These are phyloP conservation scores for Leccinum solheimii DNA, from an alignment of 1,284 basidiomycete species.

Conservation along the genomic window DNA sequence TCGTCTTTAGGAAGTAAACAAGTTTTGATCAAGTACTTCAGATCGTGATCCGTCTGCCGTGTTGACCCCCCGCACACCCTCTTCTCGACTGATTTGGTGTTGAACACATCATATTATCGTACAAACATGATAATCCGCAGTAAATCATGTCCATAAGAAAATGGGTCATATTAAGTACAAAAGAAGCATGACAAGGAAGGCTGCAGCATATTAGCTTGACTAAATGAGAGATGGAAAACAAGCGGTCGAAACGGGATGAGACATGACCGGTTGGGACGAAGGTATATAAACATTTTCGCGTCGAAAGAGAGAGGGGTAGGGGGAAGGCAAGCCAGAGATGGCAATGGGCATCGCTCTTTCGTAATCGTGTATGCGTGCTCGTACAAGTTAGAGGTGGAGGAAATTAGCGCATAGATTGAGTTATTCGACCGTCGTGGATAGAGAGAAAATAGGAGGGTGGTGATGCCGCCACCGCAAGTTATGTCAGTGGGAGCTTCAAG, in stretches of 20 bases:
- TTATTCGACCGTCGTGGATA: background rate
- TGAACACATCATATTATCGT: background rate
- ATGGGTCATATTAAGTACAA: background rate
- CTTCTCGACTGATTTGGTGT: background rate
- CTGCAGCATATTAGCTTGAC: slow-evolving; percentile 1
- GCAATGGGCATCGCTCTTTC: background rate
- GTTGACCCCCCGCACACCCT: background rate
- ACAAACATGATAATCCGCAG: background rate
- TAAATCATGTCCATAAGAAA: background rate
- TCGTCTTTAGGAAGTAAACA: background rate
- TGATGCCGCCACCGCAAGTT: slow-evolving; percentile 9
- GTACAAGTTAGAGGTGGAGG: background rate
- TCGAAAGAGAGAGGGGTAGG: background rate
- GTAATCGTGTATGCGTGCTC: background rate
- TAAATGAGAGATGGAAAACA: slow-evolving; percentile 1
- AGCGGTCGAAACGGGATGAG: background rate
- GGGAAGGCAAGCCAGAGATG: background rate
- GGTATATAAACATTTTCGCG: slow-evolving; percentile 14
- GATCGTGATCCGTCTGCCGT: background rate
- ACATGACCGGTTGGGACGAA: background rate
- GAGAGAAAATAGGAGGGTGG: background rate
- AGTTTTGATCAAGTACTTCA: background rate
- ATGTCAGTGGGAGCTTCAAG: background rate
- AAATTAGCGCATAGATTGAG: slow-evolving; percentile 2
- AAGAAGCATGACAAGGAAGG: background rate